Conservation (phyloP, 192 early-diverging fungal species). For the Dissophora ornata region DNA sequence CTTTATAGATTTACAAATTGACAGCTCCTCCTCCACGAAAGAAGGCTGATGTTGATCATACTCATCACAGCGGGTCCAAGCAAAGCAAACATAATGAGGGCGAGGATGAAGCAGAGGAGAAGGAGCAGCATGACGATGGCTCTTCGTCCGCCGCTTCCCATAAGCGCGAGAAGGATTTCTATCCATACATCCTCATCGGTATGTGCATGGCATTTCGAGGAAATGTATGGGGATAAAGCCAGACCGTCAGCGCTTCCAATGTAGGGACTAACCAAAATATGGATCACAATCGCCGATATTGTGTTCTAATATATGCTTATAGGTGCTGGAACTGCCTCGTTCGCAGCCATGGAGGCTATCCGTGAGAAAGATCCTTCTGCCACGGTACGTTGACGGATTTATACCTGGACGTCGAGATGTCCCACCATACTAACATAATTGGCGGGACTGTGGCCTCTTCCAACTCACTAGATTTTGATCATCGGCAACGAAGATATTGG, state of each 20-base stretch:
- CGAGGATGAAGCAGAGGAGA: conserved; percentile 1
- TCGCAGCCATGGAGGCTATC: conserved; percentile 68
- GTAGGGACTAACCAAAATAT: too few relatives aligned
- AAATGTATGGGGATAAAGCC: too few relatives aligned
- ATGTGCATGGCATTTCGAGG: not conserved
- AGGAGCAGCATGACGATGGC: not conserved
- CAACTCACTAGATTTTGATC: conserved; percentile 58
- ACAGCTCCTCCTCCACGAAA: conserved; percentile 58
- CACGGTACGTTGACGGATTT: conserved; percentile 51
- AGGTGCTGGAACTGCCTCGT: conserved; percentile 73
- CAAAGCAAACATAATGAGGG: not conserved
- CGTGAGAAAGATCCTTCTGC: conserved; percentile 68
- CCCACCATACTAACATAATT: too few relatives aligned
- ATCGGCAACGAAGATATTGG: conserved; percentile 64
- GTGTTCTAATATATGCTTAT: too few relatives aligned
- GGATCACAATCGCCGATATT: too few relatives aligned
- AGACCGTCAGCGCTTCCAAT: too few relatives aligned
- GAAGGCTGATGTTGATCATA: conserved; percentile 33
- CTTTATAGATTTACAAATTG: conserved; percentile 53
- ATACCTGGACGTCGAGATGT: too few relatives aligned
- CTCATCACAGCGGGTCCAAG: conserved; percentile 1
- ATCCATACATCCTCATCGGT: conserved; percentile 62
- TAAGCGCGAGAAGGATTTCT: conserved; percentile 42
- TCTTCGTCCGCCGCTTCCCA: conserved; percentile 2
- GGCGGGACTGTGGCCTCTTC: not conserved